Conservation (phyloP, 2,329 filamentous ascomycete genomes). For the Niveomyces coronatus region DNA sequence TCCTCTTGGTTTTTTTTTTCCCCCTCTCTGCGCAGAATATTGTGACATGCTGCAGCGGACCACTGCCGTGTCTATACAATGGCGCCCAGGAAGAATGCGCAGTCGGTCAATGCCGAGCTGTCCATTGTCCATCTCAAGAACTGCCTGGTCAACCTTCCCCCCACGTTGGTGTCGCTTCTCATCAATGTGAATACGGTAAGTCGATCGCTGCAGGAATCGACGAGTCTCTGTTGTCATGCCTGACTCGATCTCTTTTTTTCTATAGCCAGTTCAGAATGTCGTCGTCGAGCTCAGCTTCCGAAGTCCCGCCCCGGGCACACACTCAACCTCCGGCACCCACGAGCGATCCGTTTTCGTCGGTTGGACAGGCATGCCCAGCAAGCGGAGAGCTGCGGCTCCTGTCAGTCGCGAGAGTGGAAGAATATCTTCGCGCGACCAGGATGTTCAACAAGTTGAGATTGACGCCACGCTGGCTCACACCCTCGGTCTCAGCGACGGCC, state of each 20-base stretch:
- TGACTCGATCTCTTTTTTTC: slow-evolving; percentile 14
- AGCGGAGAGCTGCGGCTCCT: slow-evolving; percentile 64
- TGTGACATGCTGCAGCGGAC: slow-evolving; percentile 2
- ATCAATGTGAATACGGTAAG: slow-evolving; percentile 84
- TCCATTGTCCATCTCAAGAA: slow-evolving; percentile 82
- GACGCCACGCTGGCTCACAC: slow-evolving; percentile 75
- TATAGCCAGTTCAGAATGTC: slow-evolving; percentile 84
- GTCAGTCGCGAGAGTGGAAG: slow-evolving; percentile 60
- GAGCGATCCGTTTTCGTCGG: slow-evolving; percentile 74
- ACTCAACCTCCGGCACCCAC: slow-evolving; percentile 34
- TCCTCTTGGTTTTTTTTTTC: too few relatives aligned
- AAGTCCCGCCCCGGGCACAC: slow-evolving; percentile 36
- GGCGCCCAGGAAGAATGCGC: slow-evolving; percentile 43
- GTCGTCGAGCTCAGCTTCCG: slow-evolving; percentile 79
- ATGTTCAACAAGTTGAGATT: slow-evolving; percentile 69
- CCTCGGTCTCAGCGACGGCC: slow-evolving; percentile 68
- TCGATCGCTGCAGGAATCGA: neutral
- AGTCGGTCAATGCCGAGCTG: slow-evolving; percentile 68
- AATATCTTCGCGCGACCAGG: slow-evolving; percentile 58
- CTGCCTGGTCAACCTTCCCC: slow-evolving; percentile 86
- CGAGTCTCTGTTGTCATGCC: neutral
- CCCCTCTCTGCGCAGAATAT: slow-evolving; percentile 2
- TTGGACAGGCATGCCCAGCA: slow-evolving; percentile 98
- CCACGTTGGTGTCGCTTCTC: slow-evolving; percentile 72
- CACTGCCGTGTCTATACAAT: slow-evolving; percentile 20